phyloP scores from a whole-genome alignment of 345 rosid species.

The Atalantia buxifolia region DNA sequence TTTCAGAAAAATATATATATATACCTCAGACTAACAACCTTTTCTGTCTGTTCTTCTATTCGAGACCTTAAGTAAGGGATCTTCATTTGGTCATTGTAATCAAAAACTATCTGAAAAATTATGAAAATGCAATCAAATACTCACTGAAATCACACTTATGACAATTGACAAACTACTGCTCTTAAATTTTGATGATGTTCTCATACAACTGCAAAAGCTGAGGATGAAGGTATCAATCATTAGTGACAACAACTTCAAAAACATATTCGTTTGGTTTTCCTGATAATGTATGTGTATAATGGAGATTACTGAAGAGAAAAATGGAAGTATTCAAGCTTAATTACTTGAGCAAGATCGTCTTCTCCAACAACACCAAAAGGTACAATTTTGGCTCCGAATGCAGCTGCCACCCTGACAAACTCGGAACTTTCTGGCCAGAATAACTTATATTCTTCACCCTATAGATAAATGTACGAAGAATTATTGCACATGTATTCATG shows the following conservation, averaged over 20 bases:
- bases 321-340: not conserved
- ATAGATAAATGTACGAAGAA: not conserved
- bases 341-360: constrained; percentile 68
- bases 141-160: not conserved
- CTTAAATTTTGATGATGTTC: no score
- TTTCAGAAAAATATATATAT: no score
- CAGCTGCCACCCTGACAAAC: constrained; percentile 80
- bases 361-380: constrained; percentile 80
- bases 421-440: constrained; percentile 77
- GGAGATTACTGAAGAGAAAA: not conserved
- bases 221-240: no score
- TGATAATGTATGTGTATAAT: not conserved
- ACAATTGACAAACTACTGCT: no score
- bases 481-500: not conserved
- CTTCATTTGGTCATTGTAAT: constrained; percentile 46
- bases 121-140: not conserved
- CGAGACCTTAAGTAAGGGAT: constrained; percentile 35
- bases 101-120: constrained; percentile 32
- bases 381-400: constrained; percentile 71
- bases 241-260: no score
- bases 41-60: constrained; percentile 15
- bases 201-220: not conserved
- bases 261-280: no score
- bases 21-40: constrained; percentile 29
- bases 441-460: constrained; percentile 80